Conservation (phyloP, 78 protist species). For the Polysphondylium violaceum region DNA sequence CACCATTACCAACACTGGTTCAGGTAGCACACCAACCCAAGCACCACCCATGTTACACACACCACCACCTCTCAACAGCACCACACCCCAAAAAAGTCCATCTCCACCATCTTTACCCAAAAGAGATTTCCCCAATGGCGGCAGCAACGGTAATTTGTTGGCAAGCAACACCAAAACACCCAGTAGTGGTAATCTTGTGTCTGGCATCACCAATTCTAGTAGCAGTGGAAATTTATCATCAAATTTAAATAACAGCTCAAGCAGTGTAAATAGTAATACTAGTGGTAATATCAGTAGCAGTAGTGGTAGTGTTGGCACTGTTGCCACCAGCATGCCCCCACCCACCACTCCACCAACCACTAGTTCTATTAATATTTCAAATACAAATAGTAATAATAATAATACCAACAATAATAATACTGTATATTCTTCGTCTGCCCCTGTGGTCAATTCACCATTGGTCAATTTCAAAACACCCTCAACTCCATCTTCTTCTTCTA, state of each 20-base stretch:
- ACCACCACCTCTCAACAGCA: neutral
- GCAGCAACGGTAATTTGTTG: too few species aligned
- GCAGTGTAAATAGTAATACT: neutral
- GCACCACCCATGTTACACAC: neutral
- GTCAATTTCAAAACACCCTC: neutral
- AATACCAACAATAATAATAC: neutral
- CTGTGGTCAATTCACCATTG: neutral
- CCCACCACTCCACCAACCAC: constrained; percentile 1
- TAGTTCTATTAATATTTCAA: neutral
- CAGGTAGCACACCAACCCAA: neutral
- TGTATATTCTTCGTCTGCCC: constrained; percentile 34
- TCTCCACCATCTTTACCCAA: constrained; percentile 31
- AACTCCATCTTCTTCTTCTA: neutral
- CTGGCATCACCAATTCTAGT: too few species aligned
- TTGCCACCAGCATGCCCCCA: neutral
- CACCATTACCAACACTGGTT: neutral
- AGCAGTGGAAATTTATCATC: too few species aligned
- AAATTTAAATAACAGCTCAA: neutral
- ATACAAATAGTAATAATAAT: neutral
- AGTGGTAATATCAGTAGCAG: too few species aligned
- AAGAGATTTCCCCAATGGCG: too few species aligned
- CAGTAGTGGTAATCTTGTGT: too few species aligned
- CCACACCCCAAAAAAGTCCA: neutral
- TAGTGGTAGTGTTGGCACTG: too few species aligned
- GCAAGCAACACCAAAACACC: too few species aligned